These are phyloP conservation scores for Cavenderia fasciculata DNA, from an alignment of 78 protist genomes.

Conservation along the genomic window DNA sequence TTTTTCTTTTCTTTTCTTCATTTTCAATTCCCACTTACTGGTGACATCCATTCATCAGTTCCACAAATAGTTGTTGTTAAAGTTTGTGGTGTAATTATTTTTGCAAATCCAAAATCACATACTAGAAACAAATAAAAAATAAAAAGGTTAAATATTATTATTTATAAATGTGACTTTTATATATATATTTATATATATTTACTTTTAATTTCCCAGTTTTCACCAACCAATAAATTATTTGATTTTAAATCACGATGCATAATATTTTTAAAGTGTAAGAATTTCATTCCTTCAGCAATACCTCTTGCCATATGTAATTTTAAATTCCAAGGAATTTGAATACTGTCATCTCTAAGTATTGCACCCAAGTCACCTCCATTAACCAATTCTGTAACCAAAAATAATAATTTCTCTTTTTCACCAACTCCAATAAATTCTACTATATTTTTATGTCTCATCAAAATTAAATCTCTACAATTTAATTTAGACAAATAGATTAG, in stretches of 20 bases:
- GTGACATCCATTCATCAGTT: slow-evolving; percentile 72
- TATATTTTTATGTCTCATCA: slow-evolving; percentile 41
- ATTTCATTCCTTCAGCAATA: slow-evolving; percentile 71
- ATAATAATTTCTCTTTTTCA: slow-evolving; percentile 51
- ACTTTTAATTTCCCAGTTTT: slow-evolving; percentile 63
- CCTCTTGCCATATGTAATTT: slow-evolving; percentile 42
- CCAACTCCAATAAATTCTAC: slow-evolving; percentile 64
- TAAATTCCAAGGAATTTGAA: slow-evolving; percentile 43
- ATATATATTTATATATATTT: neutral
- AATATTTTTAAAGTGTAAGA: slow-evolving; percentile 37
- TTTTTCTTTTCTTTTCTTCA: no score
- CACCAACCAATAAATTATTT: slow-evolving; percentile 56
- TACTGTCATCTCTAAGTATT: slow-evolving; percentile 5
- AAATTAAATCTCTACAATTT: slow-evolving; percentile 50
- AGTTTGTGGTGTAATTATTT: neutral
- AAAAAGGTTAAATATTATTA: neutral
- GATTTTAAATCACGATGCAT: slow-evolving; percentile 76
- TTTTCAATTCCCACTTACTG: neutral
- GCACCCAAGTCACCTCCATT: slow-evolving; percentile 67
- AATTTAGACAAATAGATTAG: no score
- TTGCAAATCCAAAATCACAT: slow-evolving; percentile 75
- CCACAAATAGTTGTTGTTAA: slow-evolving; percentile 64
- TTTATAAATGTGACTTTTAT: neutral
- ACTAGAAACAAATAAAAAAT: neutral
- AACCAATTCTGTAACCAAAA: slow-evolving; percentile 56